Conservation (phyloP, 257 asterid genomes). For the Rhazya stricta region DNA sequence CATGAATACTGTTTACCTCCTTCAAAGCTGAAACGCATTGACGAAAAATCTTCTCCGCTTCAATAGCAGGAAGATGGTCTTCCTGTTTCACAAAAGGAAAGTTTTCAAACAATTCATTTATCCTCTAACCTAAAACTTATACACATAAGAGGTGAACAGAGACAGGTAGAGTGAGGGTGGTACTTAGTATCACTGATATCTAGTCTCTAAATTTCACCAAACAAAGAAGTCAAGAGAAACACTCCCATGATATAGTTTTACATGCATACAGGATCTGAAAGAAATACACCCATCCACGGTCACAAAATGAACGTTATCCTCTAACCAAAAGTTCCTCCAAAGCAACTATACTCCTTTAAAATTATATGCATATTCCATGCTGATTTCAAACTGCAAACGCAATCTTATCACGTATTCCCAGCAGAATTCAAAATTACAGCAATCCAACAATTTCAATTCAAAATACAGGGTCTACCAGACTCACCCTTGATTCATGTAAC, state of each 20-base stretch:
- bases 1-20: constrained; percentile 42
- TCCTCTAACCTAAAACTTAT: background rate
- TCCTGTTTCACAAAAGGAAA: constrained; percentile 37
- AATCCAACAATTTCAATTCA: background rate
- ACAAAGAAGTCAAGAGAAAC: background rate
- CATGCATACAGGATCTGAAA: background rate
- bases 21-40: constrained; percentile 66
- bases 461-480: background rate
- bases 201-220: background rate
- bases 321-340: background rate
- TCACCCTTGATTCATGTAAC: constrained; percentile 45
- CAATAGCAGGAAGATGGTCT: constrained; percentile 17
- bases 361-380: background rate
- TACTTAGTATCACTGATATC: background rate
- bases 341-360: background rate
- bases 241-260: background rate
- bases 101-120: background rate
- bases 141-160: background rate
- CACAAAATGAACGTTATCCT: background rate
- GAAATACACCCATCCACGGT: background rate
- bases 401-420: too few species aligned
- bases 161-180: background rate
- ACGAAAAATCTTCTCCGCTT: constrained; percentile 46
- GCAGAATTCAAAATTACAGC: background rate
- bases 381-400: background rate